Evolutionary conservation across 208 protist species (phyloP).

Genomic region (Leishmania aethiopica): DNA sequence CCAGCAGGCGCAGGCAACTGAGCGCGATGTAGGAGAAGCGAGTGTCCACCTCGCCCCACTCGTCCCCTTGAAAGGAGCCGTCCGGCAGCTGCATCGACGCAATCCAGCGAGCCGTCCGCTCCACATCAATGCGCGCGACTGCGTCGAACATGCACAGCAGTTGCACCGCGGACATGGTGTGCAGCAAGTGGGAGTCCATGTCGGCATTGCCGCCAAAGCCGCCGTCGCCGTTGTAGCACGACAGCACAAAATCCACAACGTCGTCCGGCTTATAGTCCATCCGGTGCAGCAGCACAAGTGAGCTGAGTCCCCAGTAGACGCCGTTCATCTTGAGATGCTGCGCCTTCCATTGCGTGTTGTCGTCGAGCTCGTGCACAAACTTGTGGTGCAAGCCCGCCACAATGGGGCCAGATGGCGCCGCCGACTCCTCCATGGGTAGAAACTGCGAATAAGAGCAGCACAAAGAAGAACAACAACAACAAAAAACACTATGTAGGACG

Average conservation of each 20-base stretch:
- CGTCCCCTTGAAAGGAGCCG: conserved; percentile 98
- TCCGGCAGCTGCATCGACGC: conserved; percentile 95
- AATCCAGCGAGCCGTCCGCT: conserved; percentile 73
- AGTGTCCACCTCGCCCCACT: conserved; percentile 99
- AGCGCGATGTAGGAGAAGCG: conserved; percentile 98
- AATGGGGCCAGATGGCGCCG: conserved; percentile 15
- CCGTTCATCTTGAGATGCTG: conserved; percentile 98
- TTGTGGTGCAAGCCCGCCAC: conserved; percentile 65
- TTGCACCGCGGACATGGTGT: conserved; percentile 98
- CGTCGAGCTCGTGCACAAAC: conserved; percentile 82
- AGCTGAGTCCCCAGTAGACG: conserved; percentile 97
- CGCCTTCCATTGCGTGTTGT: conserved; percentile 89
- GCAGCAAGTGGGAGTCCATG: conserved; percentile 98
- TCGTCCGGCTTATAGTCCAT: conserved; percentile 84
- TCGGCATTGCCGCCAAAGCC: conserved; percentile 98
- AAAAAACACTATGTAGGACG: too few species aligned
- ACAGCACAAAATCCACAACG: conserved; percentile 93
- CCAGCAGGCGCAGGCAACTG: conserved; percentile 94
- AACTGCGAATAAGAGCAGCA: not conserved
- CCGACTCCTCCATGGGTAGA: not conserved
- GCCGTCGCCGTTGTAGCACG: conserved; percentile 94
- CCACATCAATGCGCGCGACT: conserved; percentile 67
- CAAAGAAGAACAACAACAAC: too few species aligned
- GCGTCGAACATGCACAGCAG: conserved; percentile 87
- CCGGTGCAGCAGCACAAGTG: conserved; percentile 71